These are phyloP conservation scores for Candida awuae DNA, from an alignment of 805 yeast genomes.

Conservation along the genomic window DNA sequence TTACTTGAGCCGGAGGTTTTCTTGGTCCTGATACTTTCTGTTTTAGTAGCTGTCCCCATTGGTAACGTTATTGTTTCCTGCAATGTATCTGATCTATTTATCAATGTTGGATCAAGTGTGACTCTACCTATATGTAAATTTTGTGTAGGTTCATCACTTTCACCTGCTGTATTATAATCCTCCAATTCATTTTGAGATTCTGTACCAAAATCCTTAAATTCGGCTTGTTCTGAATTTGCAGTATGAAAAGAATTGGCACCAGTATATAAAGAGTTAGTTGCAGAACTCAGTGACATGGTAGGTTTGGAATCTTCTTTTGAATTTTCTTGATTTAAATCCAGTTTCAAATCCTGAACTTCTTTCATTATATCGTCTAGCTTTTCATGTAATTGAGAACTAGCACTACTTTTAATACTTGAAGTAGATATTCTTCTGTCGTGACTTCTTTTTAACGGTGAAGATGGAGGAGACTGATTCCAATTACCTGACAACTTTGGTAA, in stretches of 20 bases:
- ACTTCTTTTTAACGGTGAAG: conserved; percentile 2
- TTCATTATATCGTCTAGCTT: conserved; percentile 28
- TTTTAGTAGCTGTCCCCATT: too few species aligned
- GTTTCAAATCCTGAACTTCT: conserved; percentile 25
- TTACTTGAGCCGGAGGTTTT: not conserved
- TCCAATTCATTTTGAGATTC: too few species aligned
- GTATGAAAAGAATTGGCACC: conserved; percentile 13
- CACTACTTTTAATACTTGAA: not conserved
- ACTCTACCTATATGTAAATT: not conserved
- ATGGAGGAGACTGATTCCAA: not conserved
- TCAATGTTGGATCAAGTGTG: not conserved
- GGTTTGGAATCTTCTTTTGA: not conserved
- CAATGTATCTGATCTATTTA: too few species aligned
- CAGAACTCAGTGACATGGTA: not conserved
- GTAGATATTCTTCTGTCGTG: not conserved
- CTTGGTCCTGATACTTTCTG: not conserved
- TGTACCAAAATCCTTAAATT: not conserved
- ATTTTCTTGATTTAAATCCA: conserved; percentile 19
- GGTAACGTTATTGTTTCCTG: too few species aligned
- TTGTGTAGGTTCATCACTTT: conserved; percentile 2
- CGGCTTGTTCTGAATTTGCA: conserved; percentile 5
- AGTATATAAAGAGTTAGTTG: conserved; percentile 4
- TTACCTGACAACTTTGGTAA: conserved; percentile 6
- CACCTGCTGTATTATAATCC: not conserved
- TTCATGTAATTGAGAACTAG: conserved; percentile 17